Evolutionary conservation across 1,284 basidiomycete genomes (phyloP).

Genomic region (Rhodotorula mucilaginosa): DNA sequence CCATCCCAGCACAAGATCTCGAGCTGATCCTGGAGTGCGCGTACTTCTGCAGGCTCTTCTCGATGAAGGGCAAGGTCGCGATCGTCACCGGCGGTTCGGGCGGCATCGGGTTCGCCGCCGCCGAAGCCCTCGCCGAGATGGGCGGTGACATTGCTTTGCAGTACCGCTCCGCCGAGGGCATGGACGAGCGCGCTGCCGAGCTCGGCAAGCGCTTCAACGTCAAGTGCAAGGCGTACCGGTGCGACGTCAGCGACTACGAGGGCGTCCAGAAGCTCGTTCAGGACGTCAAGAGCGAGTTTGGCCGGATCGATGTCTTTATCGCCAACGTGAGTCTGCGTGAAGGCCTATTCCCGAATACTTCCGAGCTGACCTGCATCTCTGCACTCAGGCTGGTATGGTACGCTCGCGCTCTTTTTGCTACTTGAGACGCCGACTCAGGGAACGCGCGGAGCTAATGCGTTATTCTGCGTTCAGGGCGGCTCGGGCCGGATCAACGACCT

Average conservation of each 20-base stretch:
- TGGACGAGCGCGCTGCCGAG: conserved; percentile 50
- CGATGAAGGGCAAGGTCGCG: conserved; percentile 47
- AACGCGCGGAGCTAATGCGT: too few relatives aligned
- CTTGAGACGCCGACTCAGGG: too few relatives aligned
- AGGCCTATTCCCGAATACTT: conserved; percentile 45
- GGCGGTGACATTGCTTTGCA: conserved; percentile 45
- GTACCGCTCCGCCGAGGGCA: conserved; percentile 47
- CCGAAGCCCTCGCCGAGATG: conserved; percentile 47
- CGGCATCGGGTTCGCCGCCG: conserved; percentile 47
- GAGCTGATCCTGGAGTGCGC: too few relatives aligned
- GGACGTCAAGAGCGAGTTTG: conserved; percentile 52
- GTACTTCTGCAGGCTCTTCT: conserved; percentile 27
- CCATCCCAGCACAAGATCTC: too few relatives aligned
- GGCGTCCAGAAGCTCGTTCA: conserved; percentile 49
- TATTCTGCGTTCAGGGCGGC: neutral
- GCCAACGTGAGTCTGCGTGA: conserved; percentile 48
- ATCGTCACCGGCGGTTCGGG: conserved; percentile 46
- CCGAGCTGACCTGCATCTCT: neutral
- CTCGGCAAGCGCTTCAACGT: conserved; percentile 49
- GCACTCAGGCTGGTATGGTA: conserved; percentile 23
- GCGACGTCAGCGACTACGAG: conserved; percentile 41
- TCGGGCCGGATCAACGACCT: conserved; percentile 51
- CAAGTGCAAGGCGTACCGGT: conserved; percentile 51
- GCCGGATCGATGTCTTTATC: conserved; percentile 52
- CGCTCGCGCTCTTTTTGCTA: neutral